Conservation (phyloP, 2,329 filamentous ascomycete genomes). For the Arthrinium phaeospermum region DNA sequence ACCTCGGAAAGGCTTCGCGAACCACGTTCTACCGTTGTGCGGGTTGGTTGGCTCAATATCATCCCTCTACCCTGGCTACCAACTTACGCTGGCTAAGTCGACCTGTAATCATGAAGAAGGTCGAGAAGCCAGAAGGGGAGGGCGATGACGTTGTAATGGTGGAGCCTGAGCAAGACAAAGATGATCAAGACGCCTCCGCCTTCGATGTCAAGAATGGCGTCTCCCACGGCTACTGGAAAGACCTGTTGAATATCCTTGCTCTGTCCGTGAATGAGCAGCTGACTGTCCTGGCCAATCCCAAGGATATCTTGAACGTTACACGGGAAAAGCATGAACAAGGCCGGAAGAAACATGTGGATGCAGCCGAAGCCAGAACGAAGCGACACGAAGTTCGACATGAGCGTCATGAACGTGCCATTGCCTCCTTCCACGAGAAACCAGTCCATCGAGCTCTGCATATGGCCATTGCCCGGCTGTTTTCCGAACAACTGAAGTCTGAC, state of each 20-base stretch:
- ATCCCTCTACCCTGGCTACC: constrained; percentile 58
- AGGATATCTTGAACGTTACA: constrained; percentile 46
- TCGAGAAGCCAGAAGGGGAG: constrained; percentile 28
- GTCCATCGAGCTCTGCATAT: constrained; percentile 60
- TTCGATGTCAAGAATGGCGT: constrained; percentile 54
- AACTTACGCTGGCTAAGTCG: constrained; percentile 63
- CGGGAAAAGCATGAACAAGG: constrained; percentile 32
- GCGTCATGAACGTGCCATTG: constrained; percentile 49
- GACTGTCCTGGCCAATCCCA: constrained; percentile 45
- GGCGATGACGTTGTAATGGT: constrained; percentile 42
- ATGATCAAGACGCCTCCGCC: constrained; percentile 43
- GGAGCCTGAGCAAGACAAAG: constrained; percentile 35
- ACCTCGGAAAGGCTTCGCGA: constrained; percentile 60
- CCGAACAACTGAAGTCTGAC: constrained; percentile 58
- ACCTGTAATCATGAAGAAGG: constrained; percentile 61
- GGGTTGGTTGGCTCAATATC: constrained; percentile 61
- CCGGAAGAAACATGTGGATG: constrained; percentile 27
- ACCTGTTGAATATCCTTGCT: constrained; percentile 62
- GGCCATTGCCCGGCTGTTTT: constrained; percentile 60
- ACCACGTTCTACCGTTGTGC: constrained; percentile 56
- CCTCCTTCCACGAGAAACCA: constrained; percentile 47
- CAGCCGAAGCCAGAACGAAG: constrained; percentile 28
- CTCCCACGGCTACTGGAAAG: constrained; percentile 68
- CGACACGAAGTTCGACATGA: constrained; percentile 39
- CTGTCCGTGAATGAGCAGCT: constrained; percentile 56